Percentiles rank a stretch among this genome's conserved stretches.
phyloP scores from a whole-genome alignment of 2,329 filamentous ascomycete species.

The Colletotrichum neosansevieriae region DNA sequence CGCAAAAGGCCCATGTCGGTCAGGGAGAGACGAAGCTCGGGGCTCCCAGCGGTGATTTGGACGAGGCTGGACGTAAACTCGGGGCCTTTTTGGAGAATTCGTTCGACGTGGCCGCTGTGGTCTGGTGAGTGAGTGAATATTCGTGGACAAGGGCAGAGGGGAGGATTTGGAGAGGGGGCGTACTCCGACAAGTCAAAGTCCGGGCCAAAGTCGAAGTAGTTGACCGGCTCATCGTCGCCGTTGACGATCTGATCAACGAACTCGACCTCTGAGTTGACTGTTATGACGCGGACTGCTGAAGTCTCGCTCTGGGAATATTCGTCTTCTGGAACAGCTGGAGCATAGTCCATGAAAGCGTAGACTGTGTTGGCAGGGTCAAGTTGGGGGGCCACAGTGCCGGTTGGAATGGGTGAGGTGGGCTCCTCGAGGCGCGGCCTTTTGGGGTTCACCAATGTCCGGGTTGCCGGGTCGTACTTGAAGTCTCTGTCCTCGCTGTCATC shows the following conservation, averaged over 20 bases:
- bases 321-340: not conserved
- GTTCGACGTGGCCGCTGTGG: not conserved
- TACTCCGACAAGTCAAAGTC: not conserved
- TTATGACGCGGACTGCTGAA: not conserved
- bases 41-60: slow-evolving; percentile 11
- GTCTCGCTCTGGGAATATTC: not conserved
- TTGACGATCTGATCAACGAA: not conserved
- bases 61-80: not conserved
- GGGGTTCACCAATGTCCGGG: no score
- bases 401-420: no score
- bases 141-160: no score
- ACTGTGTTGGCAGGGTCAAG: no score
- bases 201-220: not conserved
- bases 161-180: not conserved
- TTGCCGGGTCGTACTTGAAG: no score
- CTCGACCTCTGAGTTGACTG: not conserved
- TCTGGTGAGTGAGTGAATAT: not conserved
- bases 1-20: not conserved
- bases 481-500: no score
- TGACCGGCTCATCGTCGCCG: not conserved
- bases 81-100: not conserved
- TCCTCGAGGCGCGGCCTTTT: no score
- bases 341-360: no score
- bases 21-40: not conserved
- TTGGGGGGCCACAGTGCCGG: no score